Conservation (phyloP, 1,139 yeast genomes). For the Sugiyamaella japonica region DNA sequence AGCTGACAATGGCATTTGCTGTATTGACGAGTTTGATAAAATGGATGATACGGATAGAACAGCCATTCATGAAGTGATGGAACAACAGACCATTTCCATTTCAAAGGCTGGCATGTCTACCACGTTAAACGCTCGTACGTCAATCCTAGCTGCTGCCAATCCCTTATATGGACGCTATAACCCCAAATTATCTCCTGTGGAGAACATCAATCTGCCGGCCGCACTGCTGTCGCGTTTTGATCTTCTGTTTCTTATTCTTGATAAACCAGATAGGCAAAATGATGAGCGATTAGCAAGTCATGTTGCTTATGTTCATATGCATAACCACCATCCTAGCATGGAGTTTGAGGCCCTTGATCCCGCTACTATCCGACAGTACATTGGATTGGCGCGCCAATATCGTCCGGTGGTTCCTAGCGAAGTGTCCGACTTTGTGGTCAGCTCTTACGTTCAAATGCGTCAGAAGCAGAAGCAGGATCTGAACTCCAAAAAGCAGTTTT, state of each 20-base stretch:
- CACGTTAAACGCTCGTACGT: conserved; percentile 91
- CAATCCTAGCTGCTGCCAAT: conserved; percentile 96
- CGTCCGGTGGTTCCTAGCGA: conserved; percentile 86
- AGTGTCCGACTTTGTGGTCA: conserved; percentile 86
- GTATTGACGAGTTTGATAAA: conserved; percentile 98
- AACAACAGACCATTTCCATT: conserved; percentile 96
- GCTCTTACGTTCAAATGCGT: conserved; percentile 85
- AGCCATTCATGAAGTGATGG: conserved; percentile 99
- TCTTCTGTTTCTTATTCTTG: conserved; percentile 80
- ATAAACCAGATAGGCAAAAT: conserved; percentile 73
- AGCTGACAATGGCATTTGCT: conserved; percentile 97
- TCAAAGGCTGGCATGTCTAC: conserved; percentile 98
- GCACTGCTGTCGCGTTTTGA: conserved; percentile 96
- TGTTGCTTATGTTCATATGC: conserved; percentile 95
- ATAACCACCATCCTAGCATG: conserved; percentile 78
- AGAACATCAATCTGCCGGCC: conserved; percentile 94
- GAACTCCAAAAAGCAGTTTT: conserved; percentile 73
- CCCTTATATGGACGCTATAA: conserved; percentile 96
- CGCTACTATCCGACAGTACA: conserved; percentile 78
- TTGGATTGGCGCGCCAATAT: conserved; percentile 79
- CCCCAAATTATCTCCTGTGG: conserved; percentile 85
- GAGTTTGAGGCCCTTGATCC: conserved; percentile 78
- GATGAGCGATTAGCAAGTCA: conserved; percentile 90
- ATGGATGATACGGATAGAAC: conserved; percentile 98
- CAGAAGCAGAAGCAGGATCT: conserved; percentile 84